Evolutionary conservation across 2,329 filamentous ascomycete genomes (phyloP).

Genomic region (Aspergillus japonicus): DNA sequence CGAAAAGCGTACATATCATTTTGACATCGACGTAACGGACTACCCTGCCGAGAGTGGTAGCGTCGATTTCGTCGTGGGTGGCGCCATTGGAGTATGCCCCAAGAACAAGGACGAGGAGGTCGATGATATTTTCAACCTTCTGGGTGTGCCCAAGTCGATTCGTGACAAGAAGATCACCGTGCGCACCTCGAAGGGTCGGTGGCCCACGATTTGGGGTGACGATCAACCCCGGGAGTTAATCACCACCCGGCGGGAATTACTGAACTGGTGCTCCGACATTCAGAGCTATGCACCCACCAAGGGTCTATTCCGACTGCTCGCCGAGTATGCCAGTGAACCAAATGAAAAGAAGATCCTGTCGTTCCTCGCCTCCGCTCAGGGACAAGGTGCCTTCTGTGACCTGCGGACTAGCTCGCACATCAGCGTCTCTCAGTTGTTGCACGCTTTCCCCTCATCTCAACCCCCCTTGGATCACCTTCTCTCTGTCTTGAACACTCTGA

Average conservation of each 20-base stretch:
- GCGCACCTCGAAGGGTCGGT: slow-evolving; percentile 76
- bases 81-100: slow-evolving; percentile 88
- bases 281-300: slow-evolving; percentile 92
- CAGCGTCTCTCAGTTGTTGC: slow-evolving; percentile 78
- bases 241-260: slow-evolving; percentile 84
- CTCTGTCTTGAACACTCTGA: slow-evolving; percentile 77
- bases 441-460: slow-evolving; percentile 87
- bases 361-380: slow-evolving; percentile 84
- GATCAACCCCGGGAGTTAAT: slow-evolving; percentile 81
- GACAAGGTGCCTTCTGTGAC: slow-evolving; percentile 90
- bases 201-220: slow-evolving; percentile 98
- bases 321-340: slow-evolving; percentile 74
- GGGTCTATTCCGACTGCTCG: slow-evolving; percentile 76
- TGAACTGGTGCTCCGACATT: slow-evolving; percentile 93
- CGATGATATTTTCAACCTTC: slow-evolving; percentile 77
- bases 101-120: slow-evolving; percentile 77
- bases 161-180: slow-evolving; percentile 80
- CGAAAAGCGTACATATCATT: slow-evolving; percentile 96
- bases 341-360: slow-evolving; percentile 86
- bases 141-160: slow-evolving; percentile 76
- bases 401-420: slow-evolving; percentile 86
- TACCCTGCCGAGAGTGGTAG: slow-evolving; percentile 79
- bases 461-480: slow-evolving; percentile 82
- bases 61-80: slow-evolving; percentile 93
- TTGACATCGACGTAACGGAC: slow-evolving; percentile 93